Base-by-base conservation (phyloP, 371 early-diverging fungal species). In the Capillidium rhysosporum region DNA sequence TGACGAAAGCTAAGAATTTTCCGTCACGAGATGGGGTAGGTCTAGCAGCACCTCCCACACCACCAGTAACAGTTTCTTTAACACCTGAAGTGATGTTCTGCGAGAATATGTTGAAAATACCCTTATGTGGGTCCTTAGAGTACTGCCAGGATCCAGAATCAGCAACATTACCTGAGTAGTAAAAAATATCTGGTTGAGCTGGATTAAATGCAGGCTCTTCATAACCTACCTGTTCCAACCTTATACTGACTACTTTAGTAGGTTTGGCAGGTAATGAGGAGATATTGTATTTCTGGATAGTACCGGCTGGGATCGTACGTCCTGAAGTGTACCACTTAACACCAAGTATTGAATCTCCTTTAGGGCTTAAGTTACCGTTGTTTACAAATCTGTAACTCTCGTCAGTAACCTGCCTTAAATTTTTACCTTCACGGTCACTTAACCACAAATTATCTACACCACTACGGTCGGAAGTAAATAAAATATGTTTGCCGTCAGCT, bases 251-350 rank as follows among this genome's bases (percentile, higher is more conserved):
- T 3, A 46, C 9, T 46, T 46, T 46, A 7, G 16, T 43, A 7
- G 18, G 18, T 18, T 43, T 43, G 18, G 16, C 21, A 18, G 18
- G 18, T 43, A 18, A 18, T 16, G 16, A 5, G 7, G 7, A 14
- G 43, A 43, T 14, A 18, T 43, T 18, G 25, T 46, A 46, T 20
- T 25, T 10, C 10, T 46, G 26, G 21, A 46, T 46, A 25, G 46
- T 46, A 9, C 25, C 46, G 0, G 46, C 46, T 10, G 46, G 46
- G 26, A 46, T 46, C 2, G 46, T 24, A 5, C 46, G 20, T 24
- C 25, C 46, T 24, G 46, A 46, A 9, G 46, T 46, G 26, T 25
- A 46, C 46, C 46, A 46, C n/a, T 46, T 46, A 4, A 46, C 46
- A 24, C 24, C 46, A 7, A 46, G 3, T 9, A 46, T n/a, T 9